Evolutionary conservation across 2,329 filamentous ascomycete species (phyloP), one percentile per base, ranked within the genome.

Genomic region (Calonectria ilicicola): DNA sequence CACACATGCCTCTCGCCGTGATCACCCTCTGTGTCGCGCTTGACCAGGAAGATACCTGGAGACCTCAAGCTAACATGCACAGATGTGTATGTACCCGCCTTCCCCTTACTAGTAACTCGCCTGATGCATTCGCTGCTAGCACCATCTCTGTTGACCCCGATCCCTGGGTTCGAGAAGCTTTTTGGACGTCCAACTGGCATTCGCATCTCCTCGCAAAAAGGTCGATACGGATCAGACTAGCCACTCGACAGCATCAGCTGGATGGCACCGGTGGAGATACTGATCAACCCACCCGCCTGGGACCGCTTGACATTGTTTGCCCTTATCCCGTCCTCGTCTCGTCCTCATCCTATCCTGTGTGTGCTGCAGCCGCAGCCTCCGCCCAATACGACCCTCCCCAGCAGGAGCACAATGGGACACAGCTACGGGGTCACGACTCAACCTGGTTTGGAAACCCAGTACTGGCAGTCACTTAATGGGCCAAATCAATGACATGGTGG

Each of bases 301-400:
- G 19, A 27, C 63, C 35, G 23, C 47, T 23, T 40, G 35, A 14
- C n/a, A 32, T n/a, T 60, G 35, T 56, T 38, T 58, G 14, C 32
- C 53, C 21, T 69, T 40, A 29, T 26, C 21, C 17, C 32, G 35
- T 21, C 53, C 21, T 65, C 51, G 42, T n/a, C 21, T 65, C 51
- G 42, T n/a, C 49, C 38, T 65, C 38, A 21, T 53, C 49, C 42
- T 27, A 21, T 53, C 49, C 42, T 27, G 63, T 35, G 62, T 27
- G 65, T 40, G 49, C 21, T 56, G 47, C 35, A 44, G 60, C 27
- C 29, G 49, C 60, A 66, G 53, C 63, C 51, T 53, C 63, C 51
- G 53, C 68, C 68, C 44, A 70, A 70, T 66, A 35, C 53, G 35
- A 62, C 68, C 42, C 63, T 51, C 53, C 53, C 53, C 21, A 12